A percentile compares a stretch with the other conserved stretches of the same genome.
These are phyloP conservation scores for Xylaria sp. DNA, from an alignment of 2,329 filamentous ascomycete genomes.

Conservation along the genomic window DNA sequence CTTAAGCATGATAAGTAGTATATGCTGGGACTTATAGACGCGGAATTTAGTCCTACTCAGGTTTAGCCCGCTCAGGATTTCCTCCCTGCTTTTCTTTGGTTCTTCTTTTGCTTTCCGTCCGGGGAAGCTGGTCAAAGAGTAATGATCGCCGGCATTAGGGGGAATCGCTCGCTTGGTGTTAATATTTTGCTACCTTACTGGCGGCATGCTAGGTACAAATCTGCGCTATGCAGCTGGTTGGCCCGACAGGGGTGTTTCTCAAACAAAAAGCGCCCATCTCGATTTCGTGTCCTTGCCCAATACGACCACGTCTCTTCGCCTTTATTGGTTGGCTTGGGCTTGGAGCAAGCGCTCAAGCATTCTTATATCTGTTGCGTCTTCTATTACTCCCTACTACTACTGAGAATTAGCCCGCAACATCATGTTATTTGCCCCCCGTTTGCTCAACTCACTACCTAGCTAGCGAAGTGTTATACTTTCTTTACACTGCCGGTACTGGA, in stretches of 20 bases:
- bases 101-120: slow-evolving; percentile 8
- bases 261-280: slow-evolving; percentile 7
- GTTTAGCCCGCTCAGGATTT: background rate
- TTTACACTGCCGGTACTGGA: too few species aligned
- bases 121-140: slow-evolving; percentile 21
- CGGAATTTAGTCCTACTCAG: background rate
- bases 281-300: slow-evolving; percentile 28
- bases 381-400: background rate
- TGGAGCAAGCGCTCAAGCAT: too few species aligned
- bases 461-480: too few species aligned
- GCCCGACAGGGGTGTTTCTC: background rate
- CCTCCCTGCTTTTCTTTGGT: too few species aligned
- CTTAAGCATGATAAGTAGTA: too few species aligned
- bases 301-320: slow-evolving; percentile 21
- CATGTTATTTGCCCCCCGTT: background rate
- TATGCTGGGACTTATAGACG: background rate
- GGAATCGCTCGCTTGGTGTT: background rate
- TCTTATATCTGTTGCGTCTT: too few species aligned
- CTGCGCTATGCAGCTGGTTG: background rate
- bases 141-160: slow-evolving; percentile 5
- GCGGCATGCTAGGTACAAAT: too few species aligned
- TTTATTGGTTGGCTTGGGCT: slow-evolving; percentile 12
- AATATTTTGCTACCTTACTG: background rate
- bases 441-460: background rate
- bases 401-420: background rate